Evolutionary conservation across 2,329 filamentous ascomycete genomes (phyloP).

Genomic region (Pyrenophora seminiperda): DNA sequence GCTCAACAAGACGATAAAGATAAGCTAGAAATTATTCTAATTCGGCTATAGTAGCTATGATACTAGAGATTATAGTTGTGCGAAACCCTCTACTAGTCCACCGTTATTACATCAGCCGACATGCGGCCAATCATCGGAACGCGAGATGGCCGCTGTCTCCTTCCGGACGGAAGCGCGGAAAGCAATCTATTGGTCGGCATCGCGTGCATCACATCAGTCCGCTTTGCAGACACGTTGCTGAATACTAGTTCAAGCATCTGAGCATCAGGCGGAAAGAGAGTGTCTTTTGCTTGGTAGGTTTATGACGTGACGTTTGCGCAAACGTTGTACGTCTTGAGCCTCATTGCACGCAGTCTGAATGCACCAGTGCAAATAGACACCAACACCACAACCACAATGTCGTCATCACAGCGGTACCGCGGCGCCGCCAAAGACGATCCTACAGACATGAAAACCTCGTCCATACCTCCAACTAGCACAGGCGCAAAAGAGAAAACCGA

Average conservation of each 20-base stretch:
- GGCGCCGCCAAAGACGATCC: constrained; percentile 19
- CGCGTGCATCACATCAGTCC: constrained; percentile 4
- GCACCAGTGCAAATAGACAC: neutral
- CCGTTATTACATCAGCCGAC: constrained; percentile 23
- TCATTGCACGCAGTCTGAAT: no score
- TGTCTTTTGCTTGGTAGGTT: neutral
- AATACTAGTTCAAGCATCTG: neutral
- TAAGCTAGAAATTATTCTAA: no score
- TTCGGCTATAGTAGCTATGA: no score
- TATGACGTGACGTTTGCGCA: no score
- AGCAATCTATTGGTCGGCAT: constrained; percentile 24
- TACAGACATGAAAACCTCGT: constrained; percentile 11
- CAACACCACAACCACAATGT: constrained; percentile 19
- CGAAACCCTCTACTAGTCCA: no score
- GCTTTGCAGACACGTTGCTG: constrained; percentile 16
- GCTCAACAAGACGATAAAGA: no score
- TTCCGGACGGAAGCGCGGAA: constrained; percentile 4
- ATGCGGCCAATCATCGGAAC: constrained; percentile 23
- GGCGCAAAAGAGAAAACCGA: constrained; percentile 31
- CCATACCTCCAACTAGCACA: constrained; percentile 16
- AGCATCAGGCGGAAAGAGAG: neutral
- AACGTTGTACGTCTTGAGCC: no score
- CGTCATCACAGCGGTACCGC: constrained; percentile 31
- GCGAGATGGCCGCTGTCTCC: constrained; percentile 15
- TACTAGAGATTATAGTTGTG: no score